These are phyloP conservation scores for Dujonia santamariae DNA, from an alignment of 1,139 yeast genomes.

Conservation along the genomic window DNA sequence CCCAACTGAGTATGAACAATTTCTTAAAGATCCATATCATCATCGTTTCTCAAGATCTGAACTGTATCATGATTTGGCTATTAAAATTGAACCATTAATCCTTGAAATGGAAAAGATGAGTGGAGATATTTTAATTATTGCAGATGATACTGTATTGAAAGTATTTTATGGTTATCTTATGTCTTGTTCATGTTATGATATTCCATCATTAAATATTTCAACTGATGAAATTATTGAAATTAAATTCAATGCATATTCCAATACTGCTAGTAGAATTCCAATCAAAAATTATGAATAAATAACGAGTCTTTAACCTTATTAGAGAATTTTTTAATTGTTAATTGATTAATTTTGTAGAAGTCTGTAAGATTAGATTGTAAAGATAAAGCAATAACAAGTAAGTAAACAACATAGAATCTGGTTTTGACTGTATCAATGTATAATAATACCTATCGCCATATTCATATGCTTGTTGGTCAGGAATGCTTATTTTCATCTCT, in stretches of 20 bases:
- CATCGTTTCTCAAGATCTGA: slow-evolving; percentile 91
- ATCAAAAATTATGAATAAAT: slow-evolving; percentile 21
- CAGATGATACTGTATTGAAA: slow-evolving; percentile 86
- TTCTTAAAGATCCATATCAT: slow-evolving; percentile 80
- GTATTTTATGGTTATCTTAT: slow-evolving; percentile 91
- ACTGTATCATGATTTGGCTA: slow-evolving; percentile 92
- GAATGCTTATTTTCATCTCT: no score
- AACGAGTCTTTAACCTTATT: no score
- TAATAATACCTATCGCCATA: no score
- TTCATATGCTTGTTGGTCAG: no score
- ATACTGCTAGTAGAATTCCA: slow-evolving; percentile 54
- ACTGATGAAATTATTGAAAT: slow-evolving; percentile 83
- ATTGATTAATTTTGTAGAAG: no score
- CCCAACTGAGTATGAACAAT: slow-evolving; percentile 70
- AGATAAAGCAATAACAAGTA: no score
- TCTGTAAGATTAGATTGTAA: no score
- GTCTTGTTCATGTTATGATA: slow-evolving; percentile 86
- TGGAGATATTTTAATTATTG: slow-evolving; percentile 84
- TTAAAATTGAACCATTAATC: slow-evolving; percentile 87
- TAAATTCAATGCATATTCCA: slow-evolving; percentile 83
- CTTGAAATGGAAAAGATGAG: slow-evolving; percentile 90
- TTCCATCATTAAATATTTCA: slow-evolving; percentile 75
- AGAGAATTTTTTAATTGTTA: no score
- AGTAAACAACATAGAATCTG: no score
- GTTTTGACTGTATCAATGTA: no score